These are phyloP conservation scores for Parachlorella kessleri DNA, from an alignment of 139 green algal genomes.

Conservation along the genomic window DNA sequence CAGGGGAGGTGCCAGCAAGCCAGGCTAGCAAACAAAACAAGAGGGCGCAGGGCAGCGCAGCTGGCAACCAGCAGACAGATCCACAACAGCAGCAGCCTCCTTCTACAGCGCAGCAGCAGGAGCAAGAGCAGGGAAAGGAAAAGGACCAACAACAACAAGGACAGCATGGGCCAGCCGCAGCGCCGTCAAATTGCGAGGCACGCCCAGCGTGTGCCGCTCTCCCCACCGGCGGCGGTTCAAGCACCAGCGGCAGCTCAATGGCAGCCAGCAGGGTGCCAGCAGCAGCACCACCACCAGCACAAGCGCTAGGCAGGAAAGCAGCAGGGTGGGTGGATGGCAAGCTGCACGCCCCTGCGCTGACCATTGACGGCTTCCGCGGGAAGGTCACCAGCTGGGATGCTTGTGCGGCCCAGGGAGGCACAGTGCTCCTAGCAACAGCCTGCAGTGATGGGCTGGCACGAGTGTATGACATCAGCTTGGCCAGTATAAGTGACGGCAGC, in stretches of 20 bases:
- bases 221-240: not conserved
- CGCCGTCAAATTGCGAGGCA: no score
- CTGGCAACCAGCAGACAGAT: no score
- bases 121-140: not conserved
- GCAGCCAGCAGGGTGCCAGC: not conserved
- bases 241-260: not conserved
- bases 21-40: not conserved
- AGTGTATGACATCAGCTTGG: constrained; percentile 56
- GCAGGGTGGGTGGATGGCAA: constrained; percentile 25
- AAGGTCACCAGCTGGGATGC: not conserved
- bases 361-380: constrained; percentile 23
- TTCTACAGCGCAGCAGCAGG: not conserved
- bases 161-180: not conserved
- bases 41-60: no score
- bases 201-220: no score
- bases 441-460: constrained; percentile 83
- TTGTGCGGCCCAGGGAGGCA: not conserved
- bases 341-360: not conserved
- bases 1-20: no score
- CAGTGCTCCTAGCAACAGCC: constrained; percentile 59
- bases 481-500: not conserved
- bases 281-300: no score
- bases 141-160: not conserved
- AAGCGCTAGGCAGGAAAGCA: no score
- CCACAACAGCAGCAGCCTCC: no score